A percentile compares a stretch with the other conserved stretches of the same genome.
Conservation (phyloP, 805 yeast species). For the Candida maris region DNA sequence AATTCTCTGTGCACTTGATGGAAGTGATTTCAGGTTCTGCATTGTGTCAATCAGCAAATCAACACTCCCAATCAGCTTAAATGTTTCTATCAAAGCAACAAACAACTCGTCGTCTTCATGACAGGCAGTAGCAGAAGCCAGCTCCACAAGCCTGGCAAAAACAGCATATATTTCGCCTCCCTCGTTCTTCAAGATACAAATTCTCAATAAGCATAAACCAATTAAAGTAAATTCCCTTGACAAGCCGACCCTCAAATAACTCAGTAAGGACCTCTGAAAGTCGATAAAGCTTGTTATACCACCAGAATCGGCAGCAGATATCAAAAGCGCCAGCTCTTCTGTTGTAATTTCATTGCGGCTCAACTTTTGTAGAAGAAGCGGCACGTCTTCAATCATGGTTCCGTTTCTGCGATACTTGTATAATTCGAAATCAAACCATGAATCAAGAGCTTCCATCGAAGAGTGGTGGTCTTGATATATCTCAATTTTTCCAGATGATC, state of each 20-base stretch:
- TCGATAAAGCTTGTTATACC: conserved; percentile 5
- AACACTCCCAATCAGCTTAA: conserved; percentile 33
- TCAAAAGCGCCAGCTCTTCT: conserved; percentile 14
- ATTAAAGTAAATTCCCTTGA: conserved; percentile 9
- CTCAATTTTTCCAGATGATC: conserved; percentile 13
- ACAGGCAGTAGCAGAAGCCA: conserved; percentile 6
- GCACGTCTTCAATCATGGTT: not conserved
- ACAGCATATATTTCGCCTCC: conserved; percentile 6
- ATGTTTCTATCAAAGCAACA: conserved; percentile 35
- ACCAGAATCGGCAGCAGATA: conserved; percentile 7
- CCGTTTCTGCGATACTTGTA: conserved; percentile 6
- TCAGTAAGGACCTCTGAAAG: conserved; percentile 10
- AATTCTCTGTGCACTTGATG: conserved; percentile 17
- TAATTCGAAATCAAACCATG: conserved; percentile 21
- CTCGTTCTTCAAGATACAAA: conserved; percentile 13
- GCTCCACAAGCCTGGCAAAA: conserved; percentile 15
- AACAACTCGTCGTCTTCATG: conserved; percentile 16
- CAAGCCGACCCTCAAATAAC: conserved; percentile 9
- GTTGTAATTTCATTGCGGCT: conserved; percentile 8
- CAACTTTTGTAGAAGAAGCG: conserved; percentile 13
- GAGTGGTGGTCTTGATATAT: conserved; percentile 21
- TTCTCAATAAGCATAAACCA: conserved; percentile 14
- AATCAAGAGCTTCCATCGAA: conserved; percentile 11
- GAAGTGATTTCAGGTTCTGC: conserved; percentile 16
- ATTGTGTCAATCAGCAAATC: conserved; percentile 37